Base-by-base conservation (phyloP, 768 basidiomycete genomes). In the Tephrocybe sp. region DNA sequence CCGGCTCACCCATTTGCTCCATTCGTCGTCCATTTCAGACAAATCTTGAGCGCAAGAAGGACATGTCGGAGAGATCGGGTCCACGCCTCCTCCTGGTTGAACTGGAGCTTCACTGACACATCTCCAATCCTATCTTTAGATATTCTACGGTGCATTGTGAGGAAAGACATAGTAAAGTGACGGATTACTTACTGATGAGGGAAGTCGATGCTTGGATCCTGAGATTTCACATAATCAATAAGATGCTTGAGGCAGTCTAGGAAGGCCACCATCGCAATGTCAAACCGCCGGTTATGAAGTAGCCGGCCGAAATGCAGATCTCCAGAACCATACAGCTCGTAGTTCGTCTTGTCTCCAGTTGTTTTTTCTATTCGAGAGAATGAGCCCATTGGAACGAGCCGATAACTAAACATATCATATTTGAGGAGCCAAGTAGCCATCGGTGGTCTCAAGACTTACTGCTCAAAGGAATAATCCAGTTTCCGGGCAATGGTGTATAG, bases 81-180 rank as follows among this genome's bases (percentile, higher is more conserved):
- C 96, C 96, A 99, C 0, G 84, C 77, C 61, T 99, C 96, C 64
- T 99, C 96, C 59, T 92, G 91, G 57, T 88, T 89, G 66, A 97
- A 96, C 62, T 95, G 93, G 3, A 95, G 73, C 68, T 95, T 94
- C 55, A 98, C 89, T 1, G 92, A 94, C 15, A 91, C 88, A 47
- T 96, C 94, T 6, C 94, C 95, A 47, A 99, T 99, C 71, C 87
- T 92, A 69, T 99, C 97, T 68, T 92, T 98, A 34, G 77, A 73
- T 46, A 98, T 84, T 61, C 96, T 97, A 60, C 39, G 19, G n/a
- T 56, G 51, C 60, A 37, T 15, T 15, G 24, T 44, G 49, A 36
- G 36, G 37, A 31, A 28, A 30, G 16, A 44, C 8, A 25, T 30
- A 27, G 47, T 47, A 41, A 25, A 26, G 53, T 53, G 22, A 34